phyloP scores from a whole-genome alignment of 2,329 filamentous ascomycete genomes.

The Fusarium redolens region DNA sequence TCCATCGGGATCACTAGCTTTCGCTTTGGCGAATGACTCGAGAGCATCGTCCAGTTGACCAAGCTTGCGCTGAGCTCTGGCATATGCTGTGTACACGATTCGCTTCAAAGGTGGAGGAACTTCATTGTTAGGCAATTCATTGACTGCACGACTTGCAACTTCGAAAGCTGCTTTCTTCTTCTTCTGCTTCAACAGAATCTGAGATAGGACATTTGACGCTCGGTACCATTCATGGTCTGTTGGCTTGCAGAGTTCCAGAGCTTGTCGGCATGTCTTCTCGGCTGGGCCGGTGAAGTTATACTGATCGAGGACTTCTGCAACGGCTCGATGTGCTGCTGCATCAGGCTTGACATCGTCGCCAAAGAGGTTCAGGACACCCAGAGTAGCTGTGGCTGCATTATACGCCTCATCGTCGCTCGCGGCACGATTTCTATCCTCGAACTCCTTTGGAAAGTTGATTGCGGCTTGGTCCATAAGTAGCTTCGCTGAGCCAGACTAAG shows the following conservation, averaged over 20 bases:
- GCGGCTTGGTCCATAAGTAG: neutral
- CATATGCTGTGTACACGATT: neutral
- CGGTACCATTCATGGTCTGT: neutral
- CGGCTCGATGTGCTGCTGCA: constrained; percentile 10
- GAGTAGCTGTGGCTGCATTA: neutral
- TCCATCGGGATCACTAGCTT: neutral
- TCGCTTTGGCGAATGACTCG: neutral
- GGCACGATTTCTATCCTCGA: neutral
- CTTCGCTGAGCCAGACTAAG: neutral
- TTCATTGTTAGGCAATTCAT: accelerated
- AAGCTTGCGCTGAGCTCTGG: neutral
- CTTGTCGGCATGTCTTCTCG: neutral
- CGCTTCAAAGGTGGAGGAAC: neutral
- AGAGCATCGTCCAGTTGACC: neutral
- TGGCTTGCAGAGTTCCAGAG: neutral
- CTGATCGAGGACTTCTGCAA: neutral
- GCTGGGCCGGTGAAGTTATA: neutral
- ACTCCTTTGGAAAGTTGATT: neutral
- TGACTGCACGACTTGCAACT: neutral
- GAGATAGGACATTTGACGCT: neutral
- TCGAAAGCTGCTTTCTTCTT: neutral
- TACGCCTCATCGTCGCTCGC: too few species aligned
- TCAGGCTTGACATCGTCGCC: constrained; percentile 26
- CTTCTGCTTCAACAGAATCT: neutral
- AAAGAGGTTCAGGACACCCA: constrained; percentile 40